Evolutionary conservation across 371 early-diverging fungal genomes (phyloP).

Genomic region (Mucor irregularis): DNA sequence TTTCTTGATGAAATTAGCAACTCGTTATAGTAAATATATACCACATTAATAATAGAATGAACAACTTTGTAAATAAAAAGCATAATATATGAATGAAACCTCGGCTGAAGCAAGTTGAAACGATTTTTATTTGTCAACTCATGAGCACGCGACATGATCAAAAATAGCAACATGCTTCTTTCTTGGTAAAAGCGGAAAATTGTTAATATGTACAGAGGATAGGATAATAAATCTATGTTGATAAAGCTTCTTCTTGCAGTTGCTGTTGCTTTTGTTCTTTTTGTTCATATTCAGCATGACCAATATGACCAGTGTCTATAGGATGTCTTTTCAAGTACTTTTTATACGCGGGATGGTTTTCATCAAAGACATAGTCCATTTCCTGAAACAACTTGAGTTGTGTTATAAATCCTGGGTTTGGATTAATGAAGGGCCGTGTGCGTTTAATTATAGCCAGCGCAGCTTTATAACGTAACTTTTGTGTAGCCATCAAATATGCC

Average conservation of each 20-base stretch:
- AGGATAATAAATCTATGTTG: too few species aligned
- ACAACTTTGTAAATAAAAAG: too few species aligned
- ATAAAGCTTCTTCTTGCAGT: not conserved
- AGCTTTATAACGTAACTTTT: slow-evolving; percentile 42
- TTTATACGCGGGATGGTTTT: slow-evolving; percentile 58
- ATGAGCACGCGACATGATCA: too few species aligned
- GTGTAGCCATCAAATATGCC: slow-evolving; percentile 74
- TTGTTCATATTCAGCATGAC: slow-evolving; percentile 27
- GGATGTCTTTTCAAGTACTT: slow-evolving; percentile 56
- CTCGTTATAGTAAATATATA: too few species aligned
- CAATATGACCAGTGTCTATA: slow-evolving; percentile 36
- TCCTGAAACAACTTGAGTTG: slow-evolving; percentile 70
- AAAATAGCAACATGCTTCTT: too few species aligned
- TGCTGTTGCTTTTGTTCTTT: not conserved
- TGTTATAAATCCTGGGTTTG: slow-evolving; percentile 72
- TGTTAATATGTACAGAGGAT: too few species aligned
- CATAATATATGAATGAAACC: too few species aligned
- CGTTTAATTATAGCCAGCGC: slow-evolving; percentile 58
- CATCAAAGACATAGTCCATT: slow-evolving; percentile 60
- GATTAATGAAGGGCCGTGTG: slow-evolving; percentile 60
- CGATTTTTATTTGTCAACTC: too few species aligned
- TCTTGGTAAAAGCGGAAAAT: too few species aligned
- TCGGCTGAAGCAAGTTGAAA: too few species aligned
- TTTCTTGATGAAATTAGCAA: not conserved
- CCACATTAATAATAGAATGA: too few species aligned